Conservation (phyloP, 2,329 filamentous ascomycete species). For the Phyllachora maydis region DNA sequence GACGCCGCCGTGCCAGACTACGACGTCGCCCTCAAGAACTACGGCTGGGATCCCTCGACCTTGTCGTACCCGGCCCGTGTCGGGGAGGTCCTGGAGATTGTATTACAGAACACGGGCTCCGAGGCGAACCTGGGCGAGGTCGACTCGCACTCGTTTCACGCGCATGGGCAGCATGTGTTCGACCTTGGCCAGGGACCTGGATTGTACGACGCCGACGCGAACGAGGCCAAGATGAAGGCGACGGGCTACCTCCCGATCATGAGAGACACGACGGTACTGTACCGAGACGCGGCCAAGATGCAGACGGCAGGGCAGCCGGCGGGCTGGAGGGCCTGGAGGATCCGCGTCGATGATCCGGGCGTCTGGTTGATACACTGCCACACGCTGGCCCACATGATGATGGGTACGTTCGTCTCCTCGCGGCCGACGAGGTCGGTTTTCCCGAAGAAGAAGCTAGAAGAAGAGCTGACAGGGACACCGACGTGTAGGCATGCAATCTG, state of each 20-base stretch:
- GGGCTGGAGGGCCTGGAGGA: slow-evolving; percentile 41
- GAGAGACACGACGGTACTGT: slow-evolving; percentile 31
- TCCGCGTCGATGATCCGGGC: slow-evolving; percentile 25
- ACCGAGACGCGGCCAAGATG: slow-evolving; percentile 24
- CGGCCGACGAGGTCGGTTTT: slow-evolving; percentile 8
- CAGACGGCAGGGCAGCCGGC: slow-evolving; percentile 16
- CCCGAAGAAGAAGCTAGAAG: slow-evolving; percentile 3
- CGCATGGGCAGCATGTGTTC: slow-evolving; percentile 30
- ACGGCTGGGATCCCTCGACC: slow-evolving; percentile 30
- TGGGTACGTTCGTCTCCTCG: slow-evolving; percentile 18
- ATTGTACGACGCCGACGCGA: slow-evolving; percentile 24
- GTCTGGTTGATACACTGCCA: slow-evolving; percentile 45
- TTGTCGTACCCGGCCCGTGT: slow-evolving; percentile 28
- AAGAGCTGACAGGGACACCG: slow-evolving; percentile 1
- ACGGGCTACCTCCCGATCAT: slow-evolving; percentile 14
- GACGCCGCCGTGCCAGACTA: slow-evolving; percentile 26
- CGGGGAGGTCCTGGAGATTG: slow-evolving; percentile 34
- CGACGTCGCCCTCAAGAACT: slow-evolving; percentile 22
- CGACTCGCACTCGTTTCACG: slow-evolving; percentile 31
- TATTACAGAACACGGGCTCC: slow-evolving; percentile 15
- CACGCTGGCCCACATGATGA: slow-evolving; percentile 33
- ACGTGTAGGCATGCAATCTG: slow-evolving; percentile 16
- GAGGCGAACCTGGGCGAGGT: slow-evolving; percentile 18
- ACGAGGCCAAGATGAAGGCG: slow-evolving; percentile 18
- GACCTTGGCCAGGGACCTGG: slow-evolving; percentile 32